These are phyloP conservation scores for Aspergillus sp. DNA, from an alignment of 2,329 filamentous ascomycete species.

Conservation along the genomic window DNA sequence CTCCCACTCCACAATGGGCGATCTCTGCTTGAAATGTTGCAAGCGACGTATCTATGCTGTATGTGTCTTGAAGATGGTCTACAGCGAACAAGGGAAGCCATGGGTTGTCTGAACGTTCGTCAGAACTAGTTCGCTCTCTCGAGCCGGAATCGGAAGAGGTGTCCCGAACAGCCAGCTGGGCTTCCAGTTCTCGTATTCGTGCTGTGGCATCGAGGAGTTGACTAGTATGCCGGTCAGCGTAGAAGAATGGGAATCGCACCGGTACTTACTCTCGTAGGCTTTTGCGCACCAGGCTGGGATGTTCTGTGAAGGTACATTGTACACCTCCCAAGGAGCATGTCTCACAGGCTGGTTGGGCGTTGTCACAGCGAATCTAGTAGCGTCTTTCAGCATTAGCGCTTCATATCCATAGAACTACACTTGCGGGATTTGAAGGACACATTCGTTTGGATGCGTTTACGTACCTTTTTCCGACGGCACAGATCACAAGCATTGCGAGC, in stretches of 20 bases:
- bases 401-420: not conserved
- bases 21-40: slow-evolving; percentile 25
- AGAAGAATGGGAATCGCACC: not conserved
- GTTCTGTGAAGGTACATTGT: slow-evolving; percentile 24
- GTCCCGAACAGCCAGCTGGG: not conserved
- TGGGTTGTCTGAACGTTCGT: not conserved
- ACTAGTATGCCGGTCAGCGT: slow-evolving; percentile 11
- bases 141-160: not conserved
- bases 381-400: not conserved
- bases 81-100: not conserved
- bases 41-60: slow-evolving; percentile 21
- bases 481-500: slow-evolving; percentile 25
- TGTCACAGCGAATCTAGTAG: slow-evolving; percentile 29
- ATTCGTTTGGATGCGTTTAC: not conserved
- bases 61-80: slow-evolving; percentile 18
- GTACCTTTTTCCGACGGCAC: slow-evolving; percentile 26
- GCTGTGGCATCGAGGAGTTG: slow-evolving; percentile 25
- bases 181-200: slow-evolving; percentile 23
- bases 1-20: slow-evolving; percentile 22
- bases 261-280: slow-evolving; percentile 23
- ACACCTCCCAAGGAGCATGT: slow-evolving; percentile 23
- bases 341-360: slow-evolving; percentile 26
- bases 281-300: slow-evolving; percentile 16
- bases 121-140: not conserved
- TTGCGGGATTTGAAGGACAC: no score